phyloP scores from a whole-genome alignment of 345 rosid genomes.

The Linum tenue region DNA sequence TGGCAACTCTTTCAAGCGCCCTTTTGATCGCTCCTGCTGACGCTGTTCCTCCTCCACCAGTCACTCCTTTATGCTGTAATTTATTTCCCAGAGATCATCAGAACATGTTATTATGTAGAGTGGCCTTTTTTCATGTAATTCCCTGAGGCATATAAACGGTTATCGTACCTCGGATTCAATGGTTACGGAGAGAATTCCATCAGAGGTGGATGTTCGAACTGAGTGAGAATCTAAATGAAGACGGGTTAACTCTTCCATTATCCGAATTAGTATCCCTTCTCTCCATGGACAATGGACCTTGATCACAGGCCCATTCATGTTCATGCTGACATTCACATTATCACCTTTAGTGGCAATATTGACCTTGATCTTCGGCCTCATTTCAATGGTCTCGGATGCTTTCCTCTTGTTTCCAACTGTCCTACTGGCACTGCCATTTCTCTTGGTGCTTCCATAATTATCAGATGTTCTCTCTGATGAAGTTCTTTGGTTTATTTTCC shows the following conservation, averaged over 20 bases:
- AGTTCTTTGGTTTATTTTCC: conserved; percentile 32
- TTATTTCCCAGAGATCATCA: background rate
- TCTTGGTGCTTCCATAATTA: conserved; percentile 32
- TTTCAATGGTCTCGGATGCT: conserved; percentile 27
- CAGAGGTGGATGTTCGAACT: conserved; percentile 53
- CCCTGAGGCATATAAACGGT: background rate
- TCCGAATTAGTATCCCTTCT: conserved; percentile 72
- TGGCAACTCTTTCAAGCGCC: conserved; percentile 48
- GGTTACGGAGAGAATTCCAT: conserved; percentile 52
- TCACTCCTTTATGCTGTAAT: conserved; percentile 54
- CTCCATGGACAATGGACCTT: conserved; percentile 70
- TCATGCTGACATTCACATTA: conserved; percentile 30
- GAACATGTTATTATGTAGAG: background rate
- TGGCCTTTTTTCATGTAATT: background rate
- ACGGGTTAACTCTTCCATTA: conserved; percentile 56
- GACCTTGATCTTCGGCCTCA: conserved; percentile 27
- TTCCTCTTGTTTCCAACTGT: conserved; percentile 47
- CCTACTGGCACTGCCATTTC: conserved; percentile 17
- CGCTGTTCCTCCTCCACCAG: conserved; percentile 6
- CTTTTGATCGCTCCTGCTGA: conserved; percentile 43
- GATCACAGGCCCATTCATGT: conserved; percentile 45
- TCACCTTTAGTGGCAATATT: conserved; percentile 25
- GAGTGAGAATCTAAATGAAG: conserved; percentile 69
- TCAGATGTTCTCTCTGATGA: conserved; percentile 50
- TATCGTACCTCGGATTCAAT: conserved; percentile 61